Evolutionary conservation across 2,329 filamentous ascomycete species (phyloP), one percentile per base, ranked within the genome.

Genomic region (Pezicula neosporulosa): DNA sequence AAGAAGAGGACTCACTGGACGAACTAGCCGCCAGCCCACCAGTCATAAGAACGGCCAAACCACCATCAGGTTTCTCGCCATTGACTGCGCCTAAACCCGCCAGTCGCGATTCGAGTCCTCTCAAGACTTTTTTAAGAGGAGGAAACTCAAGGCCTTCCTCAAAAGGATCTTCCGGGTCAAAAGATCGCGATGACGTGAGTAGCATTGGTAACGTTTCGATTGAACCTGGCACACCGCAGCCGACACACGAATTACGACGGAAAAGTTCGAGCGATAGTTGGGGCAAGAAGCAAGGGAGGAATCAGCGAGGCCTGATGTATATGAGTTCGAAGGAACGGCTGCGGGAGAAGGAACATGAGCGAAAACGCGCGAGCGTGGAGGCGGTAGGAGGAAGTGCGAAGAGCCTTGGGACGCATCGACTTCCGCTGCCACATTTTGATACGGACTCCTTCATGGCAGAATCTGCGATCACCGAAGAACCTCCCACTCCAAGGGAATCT

Each of bases 21-120:
- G 80, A 86, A 49, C 71, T 85, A 42, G 77, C 83, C 28, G 82
- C 83, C 19, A 73, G 75, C 44, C 73, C 90, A 12, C 90, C 91
- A 16, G 81, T 93, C 49, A 81, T 95, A 60, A 85, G 87, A 57
- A 96, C 92, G 30, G 82, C 90, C 30, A 92, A 92, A 67, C 87
- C 86, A 7, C 89, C 89, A 0, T 90, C 87, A 47, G 89, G 88
- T 49, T 82, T 85, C 61, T 91, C 88, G 24, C 72, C 84, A 16
- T 71, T 89, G 47, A 90, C 86, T n/a, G 81, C 85, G 0, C 77
- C 78, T 52, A 83, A 76, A 55, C 35, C 52, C 38, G 71, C 48
- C 75, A 41, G 16, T 58, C 61, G 74, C 54, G 68, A 72, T 35
- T 61, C 66, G 2, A 70, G 70, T 39, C 80, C 81, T 12, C 65